Evolutionary conservation across 495 filamentous ascomycete genomes (phyloP).

Genomic region (Astrothelium macrocarpum): DNA sequence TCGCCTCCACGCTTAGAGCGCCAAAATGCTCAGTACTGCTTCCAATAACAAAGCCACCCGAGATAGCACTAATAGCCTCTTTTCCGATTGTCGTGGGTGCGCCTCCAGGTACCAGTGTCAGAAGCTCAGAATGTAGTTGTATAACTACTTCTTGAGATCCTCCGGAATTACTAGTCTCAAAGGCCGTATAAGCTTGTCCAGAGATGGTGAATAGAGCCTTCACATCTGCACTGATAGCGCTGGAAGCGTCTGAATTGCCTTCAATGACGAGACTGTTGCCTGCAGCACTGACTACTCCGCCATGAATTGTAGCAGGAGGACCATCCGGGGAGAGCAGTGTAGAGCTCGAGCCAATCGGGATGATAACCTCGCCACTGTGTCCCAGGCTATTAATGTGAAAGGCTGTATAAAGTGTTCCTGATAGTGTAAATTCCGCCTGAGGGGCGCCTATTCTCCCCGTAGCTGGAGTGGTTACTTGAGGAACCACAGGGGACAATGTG

Average conservation of each 20-base stretch:
- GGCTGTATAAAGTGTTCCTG: not conserved
- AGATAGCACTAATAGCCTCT: not conserved
- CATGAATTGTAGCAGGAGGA: not conserved
- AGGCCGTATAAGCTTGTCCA: not conserved
- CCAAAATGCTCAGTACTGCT: not conserved
- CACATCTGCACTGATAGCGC: not conserved
- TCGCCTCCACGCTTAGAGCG: not conserved
- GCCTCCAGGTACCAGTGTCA: not conserved
- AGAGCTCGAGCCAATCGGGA: not conserved
- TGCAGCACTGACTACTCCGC: not conserved
- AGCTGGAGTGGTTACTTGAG: not conserved
- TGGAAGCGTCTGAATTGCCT: not conserved
- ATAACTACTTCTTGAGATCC: not conserved
- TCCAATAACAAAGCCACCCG: not conserved
- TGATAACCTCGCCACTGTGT: not conserved
- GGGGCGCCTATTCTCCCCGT: not conserved
- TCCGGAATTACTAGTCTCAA: not conserved
- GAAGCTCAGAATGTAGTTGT: not conserved
- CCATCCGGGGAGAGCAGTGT: not conserved
- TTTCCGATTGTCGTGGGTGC: not conserved
- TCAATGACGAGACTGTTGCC: not conserved
- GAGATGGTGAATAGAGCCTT: not conserved
- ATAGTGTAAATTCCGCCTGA: not conserved
- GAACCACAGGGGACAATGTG: not conserved
- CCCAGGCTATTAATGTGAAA: not conserved